A percentile compares a stretch with the other conserved stretches of the same genome.
phyloP scores from a whole-genome alignment of 169 alveolate genomes.

The Amoebophrya sp. region DNA sequence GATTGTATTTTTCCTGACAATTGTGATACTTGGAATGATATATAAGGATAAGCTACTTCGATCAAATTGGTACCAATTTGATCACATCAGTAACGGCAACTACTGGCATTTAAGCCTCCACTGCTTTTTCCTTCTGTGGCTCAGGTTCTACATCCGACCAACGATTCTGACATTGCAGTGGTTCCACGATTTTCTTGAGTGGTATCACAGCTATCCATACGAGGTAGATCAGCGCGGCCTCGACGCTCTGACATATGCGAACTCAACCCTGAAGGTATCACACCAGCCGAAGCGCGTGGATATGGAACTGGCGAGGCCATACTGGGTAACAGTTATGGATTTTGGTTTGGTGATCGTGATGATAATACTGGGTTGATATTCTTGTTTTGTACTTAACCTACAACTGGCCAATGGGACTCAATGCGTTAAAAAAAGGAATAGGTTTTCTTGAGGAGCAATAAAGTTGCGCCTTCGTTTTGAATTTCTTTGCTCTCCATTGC shows the following conservation, averaged over 20 bases:
- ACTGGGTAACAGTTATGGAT: neutral
- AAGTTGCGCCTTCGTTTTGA: too few species aligned
- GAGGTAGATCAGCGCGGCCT: neutral
- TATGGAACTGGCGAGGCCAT: neutral
- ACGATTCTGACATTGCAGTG: slow-evolving; percentile 21
- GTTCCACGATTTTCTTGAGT: slow-evolving; percentile 5
- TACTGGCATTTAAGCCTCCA: too few species aligned
- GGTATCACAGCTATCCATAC: neutral
- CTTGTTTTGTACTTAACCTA: too few species aligned
- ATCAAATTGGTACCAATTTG: too few species aligned
- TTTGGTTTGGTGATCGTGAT: neutral
- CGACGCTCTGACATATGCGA: neutral
- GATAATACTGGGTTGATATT: too few species aligned
- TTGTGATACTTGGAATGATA: too few species aligned
- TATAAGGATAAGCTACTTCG: too few species aligned
- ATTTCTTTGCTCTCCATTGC: too few species aligned
- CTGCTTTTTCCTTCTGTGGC: neutral
- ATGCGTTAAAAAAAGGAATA: too few species aligned
- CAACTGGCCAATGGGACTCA: too few species aligned
- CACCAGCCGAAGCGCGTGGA: neutral
- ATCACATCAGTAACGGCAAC: too few species aligned
- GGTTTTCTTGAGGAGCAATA: too few species aligned
- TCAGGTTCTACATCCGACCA: neutral
- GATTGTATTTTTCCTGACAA: neutral
- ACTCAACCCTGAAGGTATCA: neutral